These are phyloP conservation scores for Triticum timopheevii DNA, from an alignment of 176 grass and related monocot genomes.

Conservation along the genomic window DNA sequence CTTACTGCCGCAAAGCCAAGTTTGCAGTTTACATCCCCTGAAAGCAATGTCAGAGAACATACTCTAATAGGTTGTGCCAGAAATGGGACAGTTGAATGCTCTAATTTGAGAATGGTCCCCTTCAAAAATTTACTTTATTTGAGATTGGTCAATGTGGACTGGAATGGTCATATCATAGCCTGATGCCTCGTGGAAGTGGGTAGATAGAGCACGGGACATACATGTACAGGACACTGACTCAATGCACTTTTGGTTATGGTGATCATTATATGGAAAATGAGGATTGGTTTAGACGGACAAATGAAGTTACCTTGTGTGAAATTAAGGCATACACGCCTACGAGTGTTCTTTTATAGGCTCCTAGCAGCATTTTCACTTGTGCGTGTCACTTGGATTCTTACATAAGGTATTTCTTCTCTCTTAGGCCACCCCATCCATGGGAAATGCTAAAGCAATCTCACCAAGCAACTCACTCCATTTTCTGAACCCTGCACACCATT, in stretches of 20 bases:
- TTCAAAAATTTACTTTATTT: background rate
- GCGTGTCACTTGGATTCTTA: conserved; percentile 42
- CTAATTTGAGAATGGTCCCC: background rate
- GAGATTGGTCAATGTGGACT: background rate
- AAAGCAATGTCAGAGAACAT: conserved; percentile 7
- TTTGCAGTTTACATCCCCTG: background rate
- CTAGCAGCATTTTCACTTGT: conserved; percentile 37
- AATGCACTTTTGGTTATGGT: background rate
- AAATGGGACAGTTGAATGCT: background rate
- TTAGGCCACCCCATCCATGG: conserved; percentile 52
- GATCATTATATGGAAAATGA: background rate
- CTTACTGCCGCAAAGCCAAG: background rate
- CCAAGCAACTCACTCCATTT: conserved; percentile 40
- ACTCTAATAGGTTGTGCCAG: background rate
- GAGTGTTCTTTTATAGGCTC: background rate
- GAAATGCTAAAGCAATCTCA: conserved; percentile 65
- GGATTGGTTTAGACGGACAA: background rate
- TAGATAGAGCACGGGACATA: background rate
- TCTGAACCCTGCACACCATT: conserved; percentile 31
- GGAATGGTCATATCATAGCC: background rate
- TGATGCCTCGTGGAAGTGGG: background rate
- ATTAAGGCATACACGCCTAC: background rate
- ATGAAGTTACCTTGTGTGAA: background rate
- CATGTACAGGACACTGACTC: background rate
- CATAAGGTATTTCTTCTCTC: conserved; percentile 76